These are phyloP conservation scores for Boletus semigastroideus DNA, from an alignment of 1,284 basidiomycete genomes.

Conservation along the genomic window DNA sequence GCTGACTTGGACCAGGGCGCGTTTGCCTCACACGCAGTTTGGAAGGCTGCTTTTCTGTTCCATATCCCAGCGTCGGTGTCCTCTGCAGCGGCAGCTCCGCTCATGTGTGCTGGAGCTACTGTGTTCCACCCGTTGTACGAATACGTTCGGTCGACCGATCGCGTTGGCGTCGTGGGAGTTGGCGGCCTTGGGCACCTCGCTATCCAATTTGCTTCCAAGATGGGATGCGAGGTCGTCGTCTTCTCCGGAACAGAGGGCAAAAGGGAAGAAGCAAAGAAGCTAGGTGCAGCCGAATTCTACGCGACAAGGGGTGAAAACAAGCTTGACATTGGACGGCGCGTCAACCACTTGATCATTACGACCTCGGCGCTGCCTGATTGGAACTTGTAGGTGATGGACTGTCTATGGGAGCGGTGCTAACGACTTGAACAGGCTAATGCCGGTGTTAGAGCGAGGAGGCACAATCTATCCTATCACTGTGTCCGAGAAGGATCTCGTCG, in stretches of 20 bases:
- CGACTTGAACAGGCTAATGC: conserved; percentile 19
- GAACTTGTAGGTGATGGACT: conserved; percentile 21
- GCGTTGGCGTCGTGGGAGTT: conserved; percentile 38
- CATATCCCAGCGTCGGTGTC: conserved; percentile 34
- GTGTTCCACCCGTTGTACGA: conserved; percentile 33
- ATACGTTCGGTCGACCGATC: conserved; percentile 31
- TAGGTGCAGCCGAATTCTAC: conserved; percentile 50
- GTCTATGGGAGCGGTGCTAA: conserved; percentile 1
- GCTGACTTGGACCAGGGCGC: conserved; percentile 34
- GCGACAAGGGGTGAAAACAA: conserved; percentile 24
- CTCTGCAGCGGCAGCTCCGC: conserved; percentile 34
- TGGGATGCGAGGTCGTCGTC: conserved; percentile 57
- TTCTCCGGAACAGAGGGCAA: conserved; percentile 58
- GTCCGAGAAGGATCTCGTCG: conserved; percentile 17
- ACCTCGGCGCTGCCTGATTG: conserved; percentile 31
- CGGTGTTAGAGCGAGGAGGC: conserved; percentile 22
- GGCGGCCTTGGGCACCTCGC: conserved; percentile 40
- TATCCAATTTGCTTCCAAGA: conserved; percentile 39
- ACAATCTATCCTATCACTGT: conserved; percentile 26
- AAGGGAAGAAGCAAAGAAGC: conserved; percentile 50
- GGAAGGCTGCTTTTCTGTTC: conserved; percentile 36
- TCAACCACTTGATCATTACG: conserved; percentile 31
- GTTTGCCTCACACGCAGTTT: conserved; percentile 36
- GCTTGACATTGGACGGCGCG: conserved; percentile 24
- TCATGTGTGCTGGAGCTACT: conserved; percentile 41